Evolutionary conservation across 1,284 basidiomycete species (phyloP).

Genomic region (Heterobasidion parviporum): DNA sequence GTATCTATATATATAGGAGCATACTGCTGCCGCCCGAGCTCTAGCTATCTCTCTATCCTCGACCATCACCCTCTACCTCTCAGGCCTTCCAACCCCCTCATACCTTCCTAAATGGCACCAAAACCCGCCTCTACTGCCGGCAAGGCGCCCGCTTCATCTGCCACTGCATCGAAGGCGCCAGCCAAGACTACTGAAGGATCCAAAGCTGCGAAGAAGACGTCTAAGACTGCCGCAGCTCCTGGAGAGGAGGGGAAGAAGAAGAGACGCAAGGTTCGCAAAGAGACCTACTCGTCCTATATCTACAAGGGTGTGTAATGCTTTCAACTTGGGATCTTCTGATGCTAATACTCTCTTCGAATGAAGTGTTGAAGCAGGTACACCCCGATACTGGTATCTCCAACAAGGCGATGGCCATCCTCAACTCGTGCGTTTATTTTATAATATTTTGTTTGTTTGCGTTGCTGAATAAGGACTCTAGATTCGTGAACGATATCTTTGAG

Average conservation of each 20-base stretch:
- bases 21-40: conserved; percentile 2
- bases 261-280: conserved; percentile 83
- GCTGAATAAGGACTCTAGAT: conserved; percentile 20
- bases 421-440: conserved; percentile 38
- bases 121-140: conserved; percentile 79
- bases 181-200: conserved; percentile 62
- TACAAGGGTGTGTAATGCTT: conserved; percentile 65
- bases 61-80: conserved; percentile 12
- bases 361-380: conserved; percentile 76
- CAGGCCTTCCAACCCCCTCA: conserved; percentile 8
- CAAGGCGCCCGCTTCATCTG: conserved; percentile 74
- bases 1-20: conserved; percentile 9
- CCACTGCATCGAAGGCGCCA: conserved; percentile 65
- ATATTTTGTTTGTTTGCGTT: neutral
- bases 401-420: conserved; percentile 94
- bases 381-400: conserved; percentile 96
- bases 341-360: neutral
- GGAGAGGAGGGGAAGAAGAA: conserved; percentile 78
- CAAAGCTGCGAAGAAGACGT: conserved; percentile 83
- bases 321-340: neutral
- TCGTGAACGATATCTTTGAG: conserved; percentile 92
- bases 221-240: conserved; percentile 53
- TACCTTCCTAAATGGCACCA: conserved; percentile 49
- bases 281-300: conserved; percentile 92
- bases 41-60: conserved; percentile 4